A percentile compares a stretch with the other conserved stretches of the same genome.
Conservation (phyloP, 2,329 filamentous ascomycete species). For the Penicillium palitans region DNA sequence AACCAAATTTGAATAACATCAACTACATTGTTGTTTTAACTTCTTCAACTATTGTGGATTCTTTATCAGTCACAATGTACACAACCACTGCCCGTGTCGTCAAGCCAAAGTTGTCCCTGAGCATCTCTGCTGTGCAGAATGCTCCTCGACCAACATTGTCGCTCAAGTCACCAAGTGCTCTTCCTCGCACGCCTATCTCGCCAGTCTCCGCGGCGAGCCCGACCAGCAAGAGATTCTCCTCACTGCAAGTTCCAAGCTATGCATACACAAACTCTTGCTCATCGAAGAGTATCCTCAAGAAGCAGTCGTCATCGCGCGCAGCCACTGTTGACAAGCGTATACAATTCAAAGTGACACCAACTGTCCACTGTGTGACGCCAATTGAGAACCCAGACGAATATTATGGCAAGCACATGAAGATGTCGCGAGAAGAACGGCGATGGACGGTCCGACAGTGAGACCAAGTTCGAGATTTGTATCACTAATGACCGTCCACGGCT, state of each 20-base stretch:
- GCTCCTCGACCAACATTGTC: slow-evolving; percentile 41
- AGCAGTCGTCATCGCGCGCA: slow-evolving; percentile 28
- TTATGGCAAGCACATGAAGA: slow-evolving; percentile 49
- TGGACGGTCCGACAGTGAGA: slow-evolving; percentile 44
- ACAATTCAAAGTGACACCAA: slow-evolving; percentile 47
- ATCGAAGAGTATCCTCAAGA: slow-evolving; percentile 52
- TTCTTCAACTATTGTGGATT: not conserved
- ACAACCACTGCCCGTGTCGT: slow-evolving; percentile 40
- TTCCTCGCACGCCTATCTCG: slow-evolving; percentile 47
- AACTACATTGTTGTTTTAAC: slow-evolving; percentile 9
- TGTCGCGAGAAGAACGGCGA: slow-evolving; percentile 49
- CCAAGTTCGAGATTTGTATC: slow-evolving; percentile 2
- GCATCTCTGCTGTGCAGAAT: slow-evolving; percentile 43
- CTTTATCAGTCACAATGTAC: slow-evolving; percentile 37
- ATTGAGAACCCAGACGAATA: slow-evolving; percentile 52
- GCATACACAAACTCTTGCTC: slow-evolving; percentile 47
- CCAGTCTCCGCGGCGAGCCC: slow-evolving; percentile 46
- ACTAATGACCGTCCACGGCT: not conserved
- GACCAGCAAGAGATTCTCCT: slow-evolving; percentile 44
- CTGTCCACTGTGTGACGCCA: slow-evolving; percentile 49
- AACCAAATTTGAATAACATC: slow-evolving; percentile 3
- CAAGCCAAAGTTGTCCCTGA: slow-evolving; percentile 51
- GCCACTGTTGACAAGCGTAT: slow-evolving; percentile 38
- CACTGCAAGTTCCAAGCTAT: slow-evolving; percentile 43
- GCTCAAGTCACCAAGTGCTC: slow-evolving; percentile 45